Evolutionary conservation across 768 basidiomycete species (phyloP).

Genomic region (Mycena vulgaris): DNA sequence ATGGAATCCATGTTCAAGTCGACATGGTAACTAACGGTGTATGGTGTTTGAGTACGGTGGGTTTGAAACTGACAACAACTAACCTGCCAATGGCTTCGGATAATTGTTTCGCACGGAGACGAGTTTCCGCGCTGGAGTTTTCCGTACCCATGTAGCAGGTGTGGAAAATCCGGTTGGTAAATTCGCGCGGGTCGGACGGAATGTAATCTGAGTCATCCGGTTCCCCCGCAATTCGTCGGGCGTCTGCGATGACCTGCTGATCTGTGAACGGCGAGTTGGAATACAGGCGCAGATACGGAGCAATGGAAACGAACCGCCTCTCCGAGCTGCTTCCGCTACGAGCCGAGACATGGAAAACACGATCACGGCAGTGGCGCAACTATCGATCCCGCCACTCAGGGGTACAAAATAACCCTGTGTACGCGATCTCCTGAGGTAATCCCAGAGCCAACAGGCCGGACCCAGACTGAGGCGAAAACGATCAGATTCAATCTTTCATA

Average conservation of each 20-base stretch:
- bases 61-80: constrained; percentile 30
- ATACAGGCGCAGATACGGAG: neutral
- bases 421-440: constrained; percentile 94
- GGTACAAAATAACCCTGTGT: constrained; percentile 97
- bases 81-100: constrained; percentile 93
- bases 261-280: constrained; percentile 57
- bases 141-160: constrained; percentile 99
- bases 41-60: neutral
- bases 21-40: constrained; percentile 81
- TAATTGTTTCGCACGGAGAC: constrained; percentile 88
- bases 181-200: constrained; percentile 91
- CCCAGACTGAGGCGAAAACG: constrained; percentile 73
- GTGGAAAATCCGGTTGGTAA: constrained; percentile 91
- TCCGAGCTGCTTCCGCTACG: constrained; percentile 83
- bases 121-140: constrained; percentile 92
- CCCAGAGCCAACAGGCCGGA: constrained; percentile 99
- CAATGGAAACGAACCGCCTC: constrained; percentile 69
- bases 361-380: constrained; percentile 96
- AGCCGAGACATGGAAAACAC: constrained; percentile 97
- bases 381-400: constrained; percentile 96
- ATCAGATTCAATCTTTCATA: neutral
- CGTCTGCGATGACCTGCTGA: constrained; percentile 90
- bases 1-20: constrained; percentile 97
- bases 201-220: constrained; percentile 85
- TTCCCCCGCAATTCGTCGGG: constrained; percentile 90